A percentile compares a stretch with the other conserved stretches of the same genome.
These are phyloP conservation scores for Chalciporus chontae DNA, from an alignment of 768 basidiomycete genomes.

Conservation along the genomic window DNA sequence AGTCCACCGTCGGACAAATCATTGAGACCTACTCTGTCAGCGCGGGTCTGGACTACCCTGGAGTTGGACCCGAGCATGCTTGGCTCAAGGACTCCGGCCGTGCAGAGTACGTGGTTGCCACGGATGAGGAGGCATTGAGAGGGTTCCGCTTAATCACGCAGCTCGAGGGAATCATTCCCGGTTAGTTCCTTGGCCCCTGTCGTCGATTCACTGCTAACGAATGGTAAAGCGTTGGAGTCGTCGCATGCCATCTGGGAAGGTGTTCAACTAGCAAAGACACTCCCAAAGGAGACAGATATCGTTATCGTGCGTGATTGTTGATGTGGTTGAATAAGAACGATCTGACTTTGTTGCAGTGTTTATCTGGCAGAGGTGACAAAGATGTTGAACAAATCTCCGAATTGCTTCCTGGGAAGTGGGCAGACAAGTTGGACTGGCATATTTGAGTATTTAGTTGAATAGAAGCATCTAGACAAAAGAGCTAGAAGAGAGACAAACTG, in stretches of 20 bases:
- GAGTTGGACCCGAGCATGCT: conserved; percentile 97
- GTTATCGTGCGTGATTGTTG: conserved; percentile 71
- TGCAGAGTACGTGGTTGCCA: conserved; percentile 90
- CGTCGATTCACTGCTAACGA: conserved; percentile 5
- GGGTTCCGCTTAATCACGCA: conserved; percentile 93
- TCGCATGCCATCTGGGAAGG: conserved; percentile 96
- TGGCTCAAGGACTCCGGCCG: conserved; percentile 94
- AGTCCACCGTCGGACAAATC: conserved; percentile 87
- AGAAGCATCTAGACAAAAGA: neutral
- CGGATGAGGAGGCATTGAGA: conserved; percentile 89
- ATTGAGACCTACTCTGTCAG: conserved; percentile 97
- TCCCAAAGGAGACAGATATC: conserved; percentile 81
- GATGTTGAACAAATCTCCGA: conserved; percentile 97
- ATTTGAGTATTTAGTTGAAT: conserved; percentile 34
- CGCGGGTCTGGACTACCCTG: conserved; percentile 94
- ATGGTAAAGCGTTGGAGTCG: conserved; percentile 75
- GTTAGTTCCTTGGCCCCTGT: conserved; percentile 36
- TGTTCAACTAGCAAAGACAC: conserved; percentile 75
- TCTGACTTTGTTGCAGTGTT: conserved; percentile 50
- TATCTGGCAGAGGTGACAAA: conserved; percentile 96
- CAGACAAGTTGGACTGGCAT: conserved; percentile 91
- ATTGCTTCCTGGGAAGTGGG: conserved; percentile 90
- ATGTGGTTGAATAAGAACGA: neutral
- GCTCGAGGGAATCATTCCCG: conserved; percentile 95
- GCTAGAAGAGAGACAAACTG: neutral